Percentiles rank a stretch among this genome's conserved stretches.
phyloP scores from a whole-genome alignment of 163 green algal genomes.

The Prototheca wickerhamii region DNA sequence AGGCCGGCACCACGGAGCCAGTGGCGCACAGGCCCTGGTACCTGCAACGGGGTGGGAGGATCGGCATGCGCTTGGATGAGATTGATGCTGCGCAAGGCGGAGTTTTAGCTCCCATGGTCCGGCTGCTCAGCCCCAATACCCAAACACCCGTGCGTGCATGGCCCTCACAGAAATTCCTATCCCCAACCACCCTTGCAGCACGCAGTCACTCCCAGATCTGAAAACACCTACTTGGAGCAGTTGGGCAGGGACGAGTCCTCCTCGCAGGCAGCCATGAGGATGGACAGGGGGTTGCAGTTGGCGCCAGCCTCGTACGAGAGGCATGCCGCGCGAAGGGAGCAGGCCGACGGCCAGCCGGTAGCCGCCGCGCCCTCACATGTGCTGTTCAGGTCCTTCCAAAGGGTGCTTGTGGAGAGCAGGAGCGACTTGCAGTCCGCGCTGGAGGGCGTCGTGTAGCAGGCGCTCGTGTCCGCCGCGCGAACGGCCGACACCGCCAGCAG shows the following conservation, averaged over 20 bases:
- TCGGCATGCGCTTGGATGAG: neutral
- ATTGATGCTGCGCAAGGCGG: neutral
- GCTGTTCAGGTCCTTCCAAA: neutral
- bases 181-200: too few species aligned
- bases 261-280: neutral
- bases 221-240: neutral
- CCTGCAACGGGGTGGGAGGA: neutral
- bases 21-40: neutral
- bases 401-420: neutral
- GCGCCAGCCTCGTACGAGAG: neutral
- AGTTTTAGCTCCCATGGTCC: neutral
- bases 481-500: too few species aligned
- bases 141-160: too few species aligned
- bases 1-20: neutral
- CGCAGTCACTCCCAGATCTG: too few species aligned
- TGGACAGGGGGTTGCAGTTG: neutral
- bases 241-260: neutral
- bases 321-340: neutral
- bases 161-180: neutral
- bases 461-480: too few species aligned
- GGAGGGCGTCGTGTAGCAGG: neutral
- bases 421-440: neutral
- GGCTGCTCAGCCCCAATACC: too few species aligned
- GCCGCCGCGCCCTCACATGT: neutral
- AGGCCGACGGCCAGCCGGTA: neutral